These are phyloP conservation scores for Endocarpon pusillum DNA, from an alignment of 495 filamentous ascomycete genomes.

Conservation along the genomic window DNA sequence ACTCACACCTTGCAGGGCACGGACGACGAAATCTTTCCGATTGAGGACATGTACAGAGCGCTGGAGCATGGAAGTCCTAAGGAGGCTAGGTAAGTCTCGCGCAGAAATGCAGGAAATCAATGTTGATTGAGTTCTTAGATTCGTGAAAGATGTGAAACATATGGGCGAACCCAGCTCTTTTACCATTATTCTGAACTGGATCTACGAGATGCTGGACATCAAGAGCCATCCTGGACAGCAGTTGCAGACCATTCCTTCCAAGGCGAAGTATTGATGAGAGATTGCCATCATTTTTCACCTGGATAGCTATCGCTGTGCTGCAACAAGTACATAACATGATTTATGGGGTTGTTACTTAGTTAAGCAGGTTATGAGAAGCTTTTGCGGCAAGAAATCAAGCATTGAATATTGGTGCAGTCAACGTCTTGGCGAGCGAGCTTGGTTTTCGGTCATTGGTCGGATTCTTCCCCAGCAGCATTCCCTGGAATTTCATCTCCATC, in stretches of 20 bases:
- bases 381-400: no score
- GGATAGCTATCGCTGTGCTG: no score
- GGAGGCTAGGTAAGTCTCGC: constrained; percentile 45
- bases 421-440: no score
- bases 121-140: constrained; percentile 13
- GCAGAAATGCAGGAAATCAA: no score
- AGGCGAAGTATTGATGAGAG: constrained; percentile 1
- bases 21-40: constrained; percentile 56
- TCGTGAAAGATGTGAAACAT: constrained; percentile 41
- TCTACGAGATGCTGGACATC: constrained; percentile 1
- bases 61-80: constrained; percentile 58
- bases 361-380: no score
- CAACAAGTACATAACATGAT: no score
- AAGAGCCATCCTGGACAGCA: neutral
- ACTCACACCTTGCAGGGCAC: constrained; percentile 31
- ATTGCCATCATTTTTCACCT: no score
- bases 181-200: constrained; percentile 1
- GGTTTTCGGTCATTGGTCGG: no score
- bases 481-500: no score
- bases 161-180: constrained; percentile 43
- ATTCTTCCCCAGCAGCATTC: no score
- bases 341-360: no score
- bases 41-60: constrained; percentile 54
- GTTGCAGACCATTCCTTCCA: neutral
- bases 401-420: no score